These are phyloP conservation scores for Solanum chilense DNA, from an alignment of 257 asterid species.

Conservation along the genomic window DNA sequence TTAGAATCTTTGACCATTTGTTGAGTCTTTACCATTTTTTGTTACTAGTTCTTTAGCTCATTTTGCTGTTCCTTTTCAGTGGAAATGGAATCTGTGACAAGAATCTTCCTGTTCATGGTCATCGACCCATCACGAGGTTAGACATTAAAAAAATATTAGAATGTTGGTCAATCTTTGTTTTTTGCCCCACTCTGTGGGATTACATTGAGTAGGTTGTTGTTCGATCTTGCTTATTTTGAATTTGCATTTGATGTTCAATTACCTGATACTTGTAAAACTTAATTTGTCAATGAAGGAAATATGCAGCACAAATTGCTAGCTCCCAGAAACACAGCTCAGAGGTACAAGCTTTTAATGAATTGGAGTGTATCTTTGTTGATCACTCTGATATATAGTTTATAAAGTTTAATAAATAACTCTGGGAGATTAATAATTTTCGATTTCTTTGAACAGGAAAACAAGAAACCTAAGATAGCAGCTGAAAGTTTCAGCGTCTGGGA, in stretches of 20 bases:
- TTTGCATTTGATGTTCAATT: background rate
- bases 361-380: background rate
- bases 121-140: constrained; percentile 77
- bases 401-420: background rate
- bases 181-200: background rate
- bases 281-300: constrained; percentile 30
- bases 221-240: background rate
- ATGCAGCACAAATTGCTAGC: constrained; percentile 62
- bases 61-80: constrained; percentile 15
- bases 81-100: constrained; percentile 40
- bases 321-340: constrained; percentile 30
- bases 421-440: background rate
- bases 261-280: background rate
- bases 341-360: constrained; percentile 13
- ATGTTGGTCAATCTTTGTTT: background rate
- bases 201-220: background rate
- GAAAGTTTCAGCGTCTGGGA: constrained; percentile 24
- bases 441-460: constrained; percentile 16
- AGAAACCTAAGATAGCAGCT: constrained; percentile 23
- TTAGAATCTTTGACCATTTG: background rate
- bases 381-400: background rate
- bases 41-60: background rate
- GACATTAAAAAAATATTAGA: background rate
- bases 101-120: constrained; percentile 27
- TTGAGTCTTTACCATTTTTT: background rate